Evolutionary conservation across 1,284 basidiomycete genomes (phyloP).

Genomic region (Macrocystidia cucumis): DNA sequence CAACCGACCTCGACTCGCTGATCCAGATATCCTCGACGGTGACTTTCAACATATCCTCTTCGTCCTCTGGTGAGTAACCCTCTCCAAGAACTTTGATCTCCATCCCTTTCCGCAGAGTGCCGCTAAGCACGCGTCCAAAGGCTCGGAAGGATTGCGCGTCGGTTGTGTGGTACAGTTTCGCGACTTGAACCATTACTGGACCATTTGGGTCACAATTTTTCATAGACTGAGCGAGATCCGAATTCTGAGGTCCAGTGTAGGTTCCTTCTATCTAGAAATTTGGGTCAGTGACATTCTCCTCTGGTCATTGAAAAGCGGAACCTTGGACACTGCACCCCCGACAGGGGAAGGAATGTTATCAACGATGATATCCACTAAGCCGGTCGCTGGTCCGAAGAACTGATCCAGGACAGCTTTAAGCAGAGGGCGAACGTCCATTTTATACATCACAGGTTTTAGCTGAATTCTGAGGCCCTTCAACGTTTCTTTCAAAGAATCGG

Average conservation of each 20-base stretch:
- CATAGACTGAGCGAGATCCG: conserved; percentile 75
- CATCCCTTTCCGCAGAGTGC: conserved; percentile 79
- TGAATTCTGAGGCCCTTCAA: conserved; percentile 78
- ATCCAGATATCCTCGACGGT: conserved; percentile 87
- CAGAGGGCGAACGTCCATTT: conserved; percentile 95
- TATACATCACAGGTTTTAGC: conserved; percentile 91
- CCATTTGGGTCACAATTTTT: conserved; percentile 78
- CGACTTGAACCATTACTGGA: conserved; percentile 87
- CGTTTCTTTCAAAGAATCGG: conserved; percentile 76
- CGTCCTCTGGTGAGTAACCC: conserved; percentile 94
- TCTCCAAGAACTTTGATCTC: conserved; percentile 96
- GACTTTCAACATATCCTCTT: conserved; percentile 95
- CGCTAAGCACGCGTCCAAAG: conserved; percentile 91
- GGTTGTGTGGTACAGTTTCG: conserved; percentile 92
- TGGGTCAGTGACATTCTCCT: neutral
- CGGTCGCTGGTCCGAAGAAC: conserved; percentile 89
- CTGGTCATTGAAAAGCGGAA: conserved; percentile 18
- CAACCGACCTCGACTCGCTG: conserved; percentile 72
- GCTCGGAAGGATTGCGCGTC: conserved; percentile 96
- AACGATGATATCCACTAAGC: conserved; percentile 89
- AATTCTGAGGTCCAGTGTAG: conserved; percentile 82
- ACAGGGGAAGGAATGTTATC: conserved; percentile 85
- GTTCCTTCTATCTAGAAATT: conserved; percentile 61
- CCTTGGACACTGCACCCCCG: conserved; percentile 66
- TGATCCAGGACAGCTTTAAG: conserved; percentile 91